phyloP scores from a whole-genome alignment of 768 basidiomycete species.

The Pleurotus giganteus region DNA sequence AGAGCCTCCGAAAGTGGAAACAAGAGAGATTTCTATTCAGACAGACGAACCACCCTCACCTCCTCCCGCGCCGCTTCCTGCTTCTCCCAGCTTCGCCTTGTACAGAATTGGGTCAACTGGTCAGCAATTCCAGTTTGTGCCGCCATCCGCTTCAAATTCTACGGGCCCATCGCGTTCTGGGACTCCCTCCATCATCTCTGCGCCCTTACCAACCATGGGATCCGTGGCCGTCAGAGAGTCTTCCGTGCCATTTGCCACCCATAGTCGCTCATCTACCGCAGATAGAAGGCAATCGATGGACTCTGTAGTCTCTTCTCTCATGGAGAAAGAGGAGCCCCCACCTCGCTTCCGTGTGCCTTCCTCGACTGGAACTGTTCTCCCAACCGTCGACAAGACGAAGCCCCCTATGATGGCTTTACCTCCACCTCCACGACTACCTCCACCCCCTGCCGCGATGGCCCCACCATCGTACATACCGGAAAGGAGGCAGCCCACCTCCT shows the following conservation, averaged over 20 bases:
- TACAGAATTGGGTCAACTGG: slow-evolving; percentile 18
- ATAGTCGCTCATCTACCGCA: slow-evolving; percentile 49
- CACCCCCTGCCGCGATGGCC: slow-evolving; percentile 67
- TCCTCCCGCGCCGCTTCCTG: slow-evolving; percentile 27
- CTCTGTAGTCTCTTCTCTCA: slow-evolving; percentile 54
- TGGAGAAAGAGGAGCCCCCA: slow-evolving; percentile 40
- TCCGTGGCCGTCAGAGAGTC: slow-evolving; percentile 51
- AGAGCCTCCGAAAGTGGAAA: slow-evolving; percentile 54
- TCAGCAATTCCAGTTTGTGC: slow-evolving; percentile 21
- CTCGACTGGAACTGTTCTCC: slow-evolving; percentile 45
- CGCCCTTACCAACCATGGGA: slow-evolving; percentile 25
- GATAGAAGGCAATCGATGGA: slow-evolving; percentile 75
- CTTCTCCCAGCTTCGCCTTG: slow-evolving; percentile 20
- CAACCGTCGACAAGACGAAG: slow-evolving; percentile 68
- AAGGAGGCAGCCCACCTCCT: slow-evolving; percentile 43
- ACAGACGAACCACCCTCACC: slow-evolving; percentile 57
- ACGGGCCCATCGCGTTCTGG: slow-evolving; percentile 32
- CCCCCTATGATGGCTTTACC: slow-evolving; percentile 86
- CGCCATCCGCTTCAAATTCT: slow-evolving; percentile 5
- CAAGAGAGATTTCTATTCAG: slow-evolving; percentile 75
- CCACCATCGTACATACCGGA: slow-evolving; percentile 81
- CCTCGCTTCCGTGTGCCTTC: slow-evolving; percentile 61
- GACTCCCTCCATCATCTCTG: slow-evolving; percentile 37
- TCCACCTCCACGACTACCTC: slow-evolving; percentile 74
- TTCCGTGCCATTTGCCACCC: slow-evolving; percentile 42